Base-by-base conservation (phyloP, 2,329 filamentous ascomycete species). In the Colletotrichum gloeosporioides region DNA sequence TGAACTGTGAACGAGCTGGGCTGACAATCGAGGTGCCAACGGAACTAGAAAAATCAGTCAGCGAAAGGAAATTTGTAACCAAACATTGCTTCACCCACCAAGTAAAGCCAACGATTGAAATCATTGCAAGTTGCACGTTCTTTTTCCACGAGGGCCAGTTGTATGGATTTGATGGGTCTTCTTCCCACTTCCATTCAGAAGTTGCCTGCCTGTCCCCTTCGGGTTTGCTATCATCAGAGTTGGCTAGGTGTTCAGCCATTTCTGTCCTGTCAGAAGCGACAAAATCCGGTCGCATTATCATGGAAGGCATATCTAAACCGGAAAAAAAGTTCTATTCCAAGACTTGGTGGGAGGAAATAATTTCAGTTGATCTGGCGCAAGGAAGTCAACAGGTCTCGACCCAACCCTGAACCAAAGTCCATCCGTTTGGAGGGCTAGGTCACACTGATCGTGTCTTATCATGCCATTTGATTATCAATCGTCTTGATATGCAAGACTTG, bases 11-110 rank as follows among this genome's bases (percentile, higher is more conserved):
- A 22, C 86, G 80, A 8, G 87, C 88, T 0, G 90, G 85, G 36
- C 88, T 89, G 80, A 91, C 88, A 77, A 91, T 87, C n/a, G 91
- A 91, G 1, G 87, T 88, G 4, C 87, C 89, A 34, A 91, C 83
- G 1, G 90, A 89, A 12, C 89, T 91, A 69, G 36, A 8, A 25
- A 62, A 16, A 55, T 73, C 44, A 49, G 32, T 25, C 1, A 13
- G 15, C 36, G 49, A 49, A 22, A 55, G 49, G 49, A 55, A 55
- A 3, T 55, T 5, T 25, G 16, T 13, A 6, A 55, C 4, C 49
- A 39, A n/a, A 29, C 49, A 36, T 70, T 25, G 49, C 49, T 22
- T 55, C 10, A 80, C 85, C 69, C 80, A 88, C 88, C 85, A 82
- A 1, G 86, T 77, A 34, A 90, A 85, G 18, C 82, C 86, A 44